A percentile compares a stretch with the other conserved stretches of the same genome.
Evolutionary conservation across 495 filamentous ascomycete genomes (phyloP).

Genomic region (Rhizodiscina lignyota): DNA sequence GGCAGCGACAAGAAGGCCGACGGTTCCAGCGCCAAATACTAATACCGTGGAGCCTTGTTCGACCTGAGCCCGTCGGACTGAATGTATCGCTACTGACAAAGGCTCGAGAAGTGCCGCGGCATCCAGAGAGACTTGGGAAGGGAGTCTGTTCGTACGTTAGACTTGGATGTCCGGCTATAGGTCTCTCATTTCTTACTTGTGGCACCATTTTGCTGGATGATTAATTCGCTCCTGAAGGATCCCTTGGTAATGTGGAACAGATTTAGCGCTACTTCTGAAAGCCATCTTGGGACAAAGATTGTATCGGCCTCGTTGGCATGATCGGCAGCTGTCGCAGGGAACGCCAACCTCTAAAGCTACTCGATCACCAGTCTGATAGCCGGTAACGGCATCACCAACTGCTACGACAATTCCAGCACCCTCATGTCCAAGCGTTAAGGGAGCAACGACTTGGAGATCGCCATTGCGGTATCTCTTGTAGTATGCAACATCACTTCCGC

Average conservation of each 20-base stretch:
- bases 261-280: conserved; percentile 20
- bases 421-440: conserved; percentile 17
- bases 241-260: conserved; percentile 19
- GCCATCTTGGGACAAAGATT: conserved; percentile 18
- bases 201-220: conserved; percentile 19
- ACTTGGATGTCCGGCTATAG: conserved; percentile 5
- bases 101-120: conserved; percentile 16
- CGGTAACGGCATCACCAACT: conserved; percentile 14
- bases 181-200: conserved; percentile 15
- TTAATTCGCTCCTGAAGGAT: conserved; percentile 19
- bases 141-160: conserved; percentile 13
- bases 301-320: conserved; percentile 19
- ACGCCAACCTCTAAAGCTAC: conserved; percentile 19
- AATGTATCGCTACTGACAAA: conserved; percentile 18
- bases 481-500: conserved; percentile 18
- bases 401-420: conserved; percentile 17
- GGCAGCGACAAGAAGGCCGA: conserved; percentile 16
- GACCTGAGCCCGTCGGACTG: conserved; percentile 11
- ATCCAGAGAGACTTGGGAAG: conserved; percentile 13
- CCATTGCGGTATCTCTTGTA: conserved; percentile 19
- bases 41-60: conserved; percentile 17
- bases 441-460: conserved; percentile 13
- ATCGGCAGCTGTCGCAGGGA: conserved; percentile 17
- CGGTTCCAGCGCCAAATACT: conserved; percentile 18
- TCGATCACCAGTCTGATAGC: conserved; percentile 16